Conservation (phyloP, 2,329 filamentous ascomycete genomes). For the Acrodontium crateriforme region DNA sequence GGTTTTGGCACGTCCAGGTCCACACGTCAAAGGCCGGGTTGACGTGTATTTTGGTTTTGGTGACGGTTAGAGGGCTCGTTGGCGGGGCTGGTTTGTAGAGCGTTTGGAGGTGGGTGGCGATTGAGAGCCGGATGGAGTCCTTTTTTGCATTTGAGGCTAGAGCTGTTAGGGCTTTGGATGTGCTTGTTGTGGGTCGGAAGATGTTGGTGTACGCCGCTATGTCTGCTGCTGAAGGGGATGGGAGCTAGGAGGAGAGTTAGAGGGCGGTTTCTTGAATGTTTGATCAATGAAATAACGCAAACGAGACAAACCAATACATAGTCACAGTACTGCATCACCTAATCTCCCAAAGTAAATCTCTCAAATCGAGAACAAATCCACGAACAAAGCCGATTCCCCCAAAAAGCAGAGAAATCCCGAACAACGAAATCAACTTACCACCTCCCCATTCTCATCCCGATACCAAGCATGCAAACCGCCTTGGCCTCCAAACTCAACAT, state of each 20-base stretch:
- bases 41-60: conserved; percentile 31
- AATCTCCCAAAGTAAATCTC: too few species aligned
- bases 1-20: conserved; percentile 47
- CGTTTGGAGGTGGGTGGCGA: conserved; percentile 42
- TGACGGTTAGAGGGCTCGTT: conserved; percentile 18
- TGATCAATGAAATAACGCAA: too few species aligned
- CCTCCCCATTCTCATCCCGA: conserved; percentile 25
- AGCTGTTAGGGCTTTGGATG: conserved; percentile 47
- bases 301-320: too few species aligned
- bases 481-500: conserved; percentile 32
- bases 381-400: too few species aligned
- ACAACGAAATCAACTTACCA: conserved; percentile 15
- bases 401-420: conserved; percentile 1
- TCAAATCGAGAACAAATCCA: too few species aligned
- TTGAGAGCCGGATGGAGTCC: conserved; percentile 42
- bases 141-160: conserved; percentile 54
- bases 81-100: conserved; percentile 38
- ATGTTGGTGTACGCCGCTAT: conserved; percentile 53
- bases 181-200: conserved; percentile 48
- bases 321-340: too few species aligned
- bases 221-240: conserved; percentile 41
- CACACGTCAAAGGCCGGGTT: conserved; percentile 60
- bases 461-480: conserved; percentile 40
- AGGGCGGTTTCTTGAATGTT: too few species aligned
- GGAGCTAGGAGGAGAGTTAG: conserved; percentile 18